These are phyloP conservation scores for Trichoderma atroviride DNA, from an alignment of 2,329 filamentous ascomycete genomes.

Conservation along the genomic window DNA sequence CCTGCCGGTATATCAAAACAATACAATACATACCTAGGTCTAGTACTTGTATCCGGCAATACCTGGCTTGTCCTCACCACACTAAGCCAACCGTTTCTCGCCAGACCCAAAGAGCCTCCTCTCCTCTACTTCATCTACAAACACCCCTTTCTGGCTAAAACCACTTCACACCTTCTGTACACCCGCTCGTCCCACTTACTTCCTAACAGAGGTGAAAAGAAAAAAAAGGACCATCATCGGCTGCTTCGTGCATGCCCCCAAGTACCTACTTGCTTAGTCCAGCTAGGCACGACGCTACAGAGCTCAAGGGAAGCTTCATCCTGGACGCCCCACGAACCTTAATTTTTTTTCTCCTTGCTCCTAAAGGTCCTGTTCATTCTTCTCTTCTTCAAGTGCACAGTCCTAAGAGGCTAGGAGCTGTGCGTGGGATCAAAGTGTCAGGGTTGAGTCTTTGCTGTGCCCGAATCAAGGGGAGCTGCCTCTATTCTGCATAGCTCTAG, in stretches of 20 bases:
- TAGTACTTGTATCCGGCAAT: not conserved
- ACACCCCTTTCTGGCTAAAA: not conserved
- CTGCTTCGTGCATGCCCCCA: not conserved
- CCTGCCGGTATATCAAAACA: not conserved
- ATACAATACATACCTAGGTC: not conserved
- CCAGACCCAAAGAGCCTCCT: not conserved
- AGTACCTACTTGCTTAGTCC: not conserved
- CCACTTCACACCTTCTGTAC: not conserved
- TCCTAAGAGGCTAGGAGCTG: not conserved
- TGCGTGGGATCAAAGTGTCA: not conserved
- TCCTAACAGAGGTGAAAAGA: not conserved
- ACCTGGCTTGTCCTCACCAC: not conserved
- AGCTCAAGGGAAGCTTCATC: slow-evolving; percentile 15
- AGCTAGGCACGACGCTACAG: slow-evolving; percentile 9
- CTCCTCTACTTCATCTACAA: not conserved
- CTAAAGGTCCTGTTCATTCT: not conserved
- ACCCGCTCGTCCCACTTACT: not conserved
- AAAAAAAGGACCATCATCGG: not conserved
- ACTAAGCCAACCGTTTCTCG: not conserved
- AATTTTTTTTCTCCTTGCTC: not conserved
- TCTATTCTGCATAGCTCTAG: not conserved
- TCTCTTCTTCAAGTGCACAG: not conserved
- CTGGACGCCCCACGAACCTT: slow-evolving; percentile 22
- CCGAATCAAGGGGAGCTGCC: not conserved
- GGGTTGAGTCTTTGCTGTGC: slow-evolving; percentile 5